Conservation (phyloP, 106 monocot genomes). For the Hemerocallis citrina region DNA sequence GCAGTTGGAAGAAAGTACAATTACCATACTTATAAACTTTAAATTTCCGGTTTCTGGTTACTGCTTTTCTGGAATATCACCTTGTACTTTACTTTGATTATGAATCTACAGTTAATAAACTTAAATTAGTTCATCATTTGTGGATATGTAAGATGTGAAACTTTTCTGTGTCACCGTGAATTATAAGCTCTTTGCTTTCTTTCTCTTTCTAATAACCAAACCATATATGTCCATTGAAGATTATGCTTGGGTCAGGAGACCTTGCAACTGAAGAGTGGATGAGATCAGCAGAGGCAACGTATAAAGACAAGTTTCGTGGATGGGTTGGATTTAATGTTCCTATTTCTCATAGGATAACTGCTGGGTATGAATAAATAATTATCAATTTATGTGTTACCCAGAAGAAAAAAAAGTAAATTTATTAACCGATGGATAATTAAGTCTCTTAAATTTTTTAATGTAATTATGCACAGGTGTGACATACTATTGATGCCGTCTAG, state of each 20-base stretch:
- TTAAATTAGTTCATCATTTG: not conserved
- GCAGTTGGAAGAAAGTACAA: too few relatives aligned
- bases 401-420: not conserved
- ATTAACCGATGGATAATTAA: not conserved
- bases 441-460: slow-evolving; percentile 10
- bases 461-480: slow-evolving; percentile 79
- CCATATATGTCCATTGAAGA: slow-evolving; percentile 19
- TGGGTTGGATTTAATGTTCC: slow-evolving; percentile 95
- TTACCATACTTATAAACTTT: too few relatives aligned
- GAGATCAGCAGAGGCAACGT: slow-evolving; percentile 53
- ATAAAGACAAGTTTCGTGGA: slow-evolving; percentile 77
- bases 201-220: slow-evolving; percentile 1
- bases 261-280: slow-evolving; percentile 70
- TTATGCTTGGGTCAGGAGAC: slow-evolving; percentile 98
- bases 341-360: slow-evolving; percentile 78
- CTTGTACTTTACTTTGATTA: not conserved
- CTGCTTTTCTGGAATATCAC: too few relatives aligned
- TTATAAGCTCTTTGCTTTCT: not conserved
- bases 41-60: too few relatives aligned
- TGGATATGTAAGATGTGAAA: not conserved
- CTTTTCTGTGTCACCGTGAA: not conserved
- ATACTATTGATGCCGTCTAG: slow-evolving; percentile 95
- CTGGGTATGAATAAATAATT: slow-evolving; percentile 44
- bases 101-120: not conserved
- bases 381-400: not conserved